phyloP scores from a whole-genome alignment of 352 stramenopile species.

The Thalassiosira livingstoniorum region DNA sequence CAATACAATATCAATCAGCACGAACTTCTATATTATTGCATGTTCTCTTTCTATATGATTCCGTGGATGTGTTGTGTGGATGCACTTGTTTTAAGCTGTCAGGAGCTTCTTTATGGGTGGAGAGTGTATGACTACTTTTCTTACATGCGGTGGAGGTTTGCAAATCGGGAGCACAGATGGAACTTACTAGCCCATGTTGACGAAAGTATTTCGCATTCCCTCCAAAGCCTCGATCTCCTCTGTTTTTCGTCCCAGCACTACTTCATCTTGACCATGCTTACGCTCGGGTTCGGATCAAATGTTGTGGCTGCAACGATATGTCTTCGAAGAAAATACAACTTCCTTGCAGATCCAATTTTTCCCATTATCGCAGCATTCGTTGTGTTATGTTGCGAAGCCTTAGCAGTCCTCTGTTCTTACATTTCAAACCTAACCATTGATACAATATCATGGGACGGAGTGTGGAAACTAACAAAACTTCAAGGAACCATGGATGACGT shows the following conservation, averaged over 20 bases:
- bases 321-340: slow-evolving; percentile 91
- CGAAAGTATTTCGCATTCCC: slow-evolving; percentile 91
- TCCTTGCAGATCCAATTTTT: slow-evolving; percentile 92
- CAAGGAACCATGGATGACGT: slow-evolving; percentile 96
- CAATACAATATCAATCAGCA: slow-evolving; percentile 93
- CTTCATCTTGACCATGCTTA: slow-evolving; percentile 90
- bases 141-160: slow-evolving; percentile 96
- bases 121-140: slow-evolving; percentile 97
- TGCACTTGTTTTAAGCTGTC: slow-evolving; percentile 94
- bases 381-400: slow-evolving; percentile 84
- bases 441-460: slow-evolving; percentile 75
- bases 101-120: slow-evolving; percentile 96
- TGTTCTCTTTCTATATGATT: slow-evolving; percentile 95
- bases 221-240: slow-evolving; percentile 94
- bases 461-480: slow-evolving; percentile 93
- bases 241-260: slow-evolving; percentile 96
- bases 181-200: slow-evolving; percentile 90
- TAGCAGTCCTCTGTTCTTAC: slow-evolving; percentile 80
- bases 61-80: slow-evolving; percentile 93
- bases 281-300: slow-evolving; percentile 85
- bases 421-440: slow-evolving; percentile 87
- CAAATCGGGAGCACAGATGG: slow-evolving; percentile 92
- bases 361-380: slow-evolving; percentile 91
- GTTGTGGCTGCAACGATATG: slow-evolving; percentile 94
- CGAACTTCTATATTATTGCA: slow-evolving; percentile 94